A percentile compares a stretch with the other conserved stretches of the same genome.
Evolutionary conservation across 2,329 filamentous ascomycete species (phyloP).

Genomic region (Tricladium varicosporioides): DNA sequence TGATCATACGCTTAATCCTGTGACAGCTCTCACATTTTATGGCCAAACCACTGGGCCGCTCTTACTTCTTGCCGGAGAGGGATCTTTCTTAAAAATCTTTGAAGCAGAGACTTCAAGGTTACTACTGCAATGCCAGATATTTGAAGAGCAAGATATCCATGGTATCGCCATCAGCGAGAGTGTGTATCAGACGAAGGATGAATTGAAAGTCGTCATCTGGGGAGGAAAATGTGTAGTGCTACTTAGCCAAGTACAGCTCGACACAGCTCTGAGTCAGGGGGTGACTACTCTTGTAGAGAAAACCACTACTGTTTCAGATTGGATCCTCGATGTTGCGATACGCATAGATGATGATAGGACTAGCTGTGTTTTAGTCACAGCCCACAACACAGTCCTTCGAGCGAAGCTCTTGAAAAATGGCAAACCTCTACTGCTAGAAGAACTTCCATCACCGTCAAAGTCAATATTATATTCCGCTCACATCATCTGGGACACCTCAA

Average conservation of each 20-base stretch:
- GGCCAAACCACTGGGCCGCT: slow-evolving; percentile 29
- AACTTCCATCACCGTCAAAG: slow-evolving; percentile 63
- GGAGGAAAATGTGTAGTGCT: slow-evolving; percentile 55
- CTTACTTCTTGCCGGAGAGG: slow-evolving; percentile 58
- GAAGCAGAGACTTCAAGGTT: slow-evolving; percentile 33
- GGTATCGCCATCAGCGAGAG: slow-evolving; percentile 54
- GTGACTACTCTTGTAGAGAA: slow-evolving; percentile 19
- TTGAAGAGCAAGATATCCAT: slow-evolving; percentile 70
- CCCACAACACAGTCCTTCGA: slow-evolving; percentile 77
- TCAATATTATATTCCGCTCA: slow-evolving; percentile 88
- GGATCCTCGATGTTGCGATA: slow-evolving; percentile 69
- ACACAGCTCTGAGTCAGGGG: slow-evolving; percentile 11
- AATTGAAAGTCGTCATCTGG: slow-evolving; percentile 59
- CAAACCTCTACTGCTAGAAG: slow-evolving; percentile 40
- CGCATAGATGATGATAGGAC: slow-evolving; percentile 42
- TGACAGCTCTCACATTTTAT: slow-evolving; percentile 59
- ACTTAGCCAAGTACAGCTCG: slow-evolving; percentile 33
- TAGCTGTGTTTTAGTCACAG: slow-evolving; percentile 67
- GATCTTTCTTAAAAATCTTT: slow-evolving; percentile 56
- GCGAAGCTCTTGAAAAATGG: slow-evolving; percentile 37
- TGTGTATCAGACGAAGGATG: slow-evolving; percentile 6
- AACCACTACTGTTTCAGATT: slow-evolving; percentile 61
- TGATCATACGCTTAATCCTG: slow-evolving; percentile 41
- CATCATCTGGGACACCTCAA: slow-evolving; percentile 58
- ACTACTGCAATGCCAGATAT: slow-evolving; percentile 50